A percentile compares a stretch with the other conserved stretches of the same genome.
Evolutionary conservation across 306 rosid species (phyloP).

Genomic region (Vicia faba): DNA sequence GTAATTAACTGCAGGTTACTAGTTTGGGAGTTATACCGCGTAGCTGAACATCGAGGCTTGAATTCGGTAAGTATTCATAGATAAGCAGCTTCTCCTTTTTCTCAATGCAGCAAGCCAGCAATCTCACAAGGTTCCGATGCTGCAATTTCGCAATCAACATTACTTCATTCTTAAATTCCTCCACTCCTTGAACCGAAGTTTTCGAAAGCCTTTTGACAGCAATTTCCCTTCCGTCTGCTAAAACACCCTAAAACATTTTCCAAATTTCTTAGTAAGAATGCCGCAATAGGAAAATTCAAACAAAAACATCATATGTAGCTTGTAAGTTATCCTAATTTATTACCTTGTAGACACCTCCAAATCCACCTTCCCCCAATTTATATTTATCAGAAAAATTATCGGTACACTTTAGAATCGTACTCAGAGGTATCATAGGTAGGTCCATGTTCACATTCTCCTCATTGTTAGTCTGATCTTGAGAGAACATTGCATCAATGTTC

Average conservation of each 20-base stretch:
- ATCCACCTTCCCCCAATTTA: slow-evolving; percentile 53
- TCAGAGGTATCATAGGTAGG: slow-evolving; percentile 46
- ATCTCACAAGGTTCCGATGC: slow-evolving; percentile 67
- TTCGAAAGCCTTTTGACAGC: slow-evolving; percentile 54
- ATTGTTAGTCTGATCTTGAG: slow-evolving; percentile 24
- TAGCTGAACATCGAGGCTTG: slow-evolving; percentile 59
- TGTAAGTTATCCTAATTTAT: neutral
- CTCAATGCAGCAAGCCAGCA: slow-evolving; percentile 61
- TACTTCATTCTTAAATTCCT: slow-evolving; percentile 54
- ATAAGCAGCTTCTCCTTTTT: slow-evolving; percentile 62
- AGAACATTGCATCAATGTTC: slow-evolving; percentile 34
- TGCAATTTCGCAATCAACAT: slow-evolving; percentile 65
- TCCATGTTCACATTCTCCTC: slow-evolving; percentile 32
- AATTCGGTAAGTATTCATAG: slow-evolving; percentile 69
- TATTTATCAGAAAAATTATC: slow-evolving; percentile 32
- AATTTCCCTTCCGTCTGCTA: slow-evolving; percentile 43
- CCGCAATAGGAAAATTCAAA: neutral
- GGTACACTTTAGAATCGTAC: slow-evolving; percentile 37
- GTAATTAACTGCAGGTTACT: neutral
- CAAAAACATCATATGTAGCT: neutral
- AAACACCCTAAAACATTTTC: slow-evolving; percentile 33
- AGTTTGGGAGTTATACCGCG: slow-evolving; percentile 43
- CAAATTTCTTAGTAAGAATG: slow-evolving; percentile 17
- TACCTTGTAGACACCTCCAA: slow-evolving; percentile 53
- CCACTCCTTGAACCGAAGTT: slow-evolving; percentile 43